Percentiles rank a stretch among this genome's conserved stretches.
phyloP scores from a whole-genome alignment of 2,329 filamentous ascomycete genomes.

The Uncinocarpus reesii region DNA sequence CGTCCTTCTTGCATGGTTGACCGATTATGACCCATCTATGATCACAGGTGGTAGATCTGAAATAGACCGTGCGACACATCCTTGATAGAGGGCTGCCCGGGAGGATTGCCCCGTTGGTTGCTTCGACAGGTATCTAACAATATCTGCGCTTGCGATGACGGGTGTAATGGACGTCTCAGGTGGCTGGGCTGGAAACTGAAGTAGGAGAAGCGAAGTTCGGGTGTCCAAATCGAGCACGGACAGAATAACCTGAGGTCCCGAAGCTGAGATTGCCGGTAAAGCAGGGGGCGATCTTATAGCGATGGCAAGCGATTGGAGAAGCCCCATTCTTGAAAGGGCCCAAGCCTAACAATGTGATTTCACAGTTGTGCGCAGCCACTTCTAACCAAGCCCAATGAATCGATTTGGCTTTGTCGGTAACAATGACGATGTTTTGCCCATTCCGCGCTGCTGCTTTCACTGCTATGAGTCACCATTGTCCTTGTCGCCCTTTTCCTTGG shows the following conservation, averaged over 20 bases:
- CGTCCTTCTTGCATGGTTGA: slow-evolving; percentile 32
- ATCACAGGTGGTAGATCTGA: slow-evolving; percentile 37
- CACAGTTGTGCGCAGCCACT: neutral
- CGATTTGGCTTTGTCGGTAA: neutral
- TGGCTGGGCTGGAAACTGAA: neutral
- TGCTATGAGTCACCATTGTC: slow-evolving; percentile 17
- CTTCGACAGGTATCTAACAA: neutral
- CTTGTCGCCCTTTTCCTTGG: slow-evolving; percentile 44
- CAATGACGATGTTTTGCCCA: neutral
- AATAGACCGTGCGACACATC: slow-evolving; percentile 42
- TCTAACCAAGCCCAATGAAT: neutral
- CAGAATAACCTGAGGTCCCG: neutral
- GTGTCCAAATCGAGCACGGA: neutral
- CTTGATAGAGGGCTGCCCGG: neutral
- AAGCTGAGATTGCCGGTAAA: neutral
- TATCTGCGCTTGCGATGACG: neutral
- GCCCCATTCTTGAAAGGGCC: neutral
- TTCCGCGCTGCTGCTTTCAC: neutral
- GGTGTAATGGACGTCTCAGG: neutral
- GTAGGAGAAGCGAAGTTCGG: neutral
- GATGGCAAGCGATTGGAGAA: neutral
- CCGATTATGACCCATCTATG: slow-evolving; percentile 43
- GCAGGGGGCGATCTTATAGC: neutral
- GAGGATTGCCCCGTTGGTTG: neutral
- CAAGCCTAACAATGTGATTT: neutral